Evolutionary conservation across 495 filamentous ascomycete species (phyloP).

Genomic region (Aspergillus sclerotiicarbonarius): DNA sequence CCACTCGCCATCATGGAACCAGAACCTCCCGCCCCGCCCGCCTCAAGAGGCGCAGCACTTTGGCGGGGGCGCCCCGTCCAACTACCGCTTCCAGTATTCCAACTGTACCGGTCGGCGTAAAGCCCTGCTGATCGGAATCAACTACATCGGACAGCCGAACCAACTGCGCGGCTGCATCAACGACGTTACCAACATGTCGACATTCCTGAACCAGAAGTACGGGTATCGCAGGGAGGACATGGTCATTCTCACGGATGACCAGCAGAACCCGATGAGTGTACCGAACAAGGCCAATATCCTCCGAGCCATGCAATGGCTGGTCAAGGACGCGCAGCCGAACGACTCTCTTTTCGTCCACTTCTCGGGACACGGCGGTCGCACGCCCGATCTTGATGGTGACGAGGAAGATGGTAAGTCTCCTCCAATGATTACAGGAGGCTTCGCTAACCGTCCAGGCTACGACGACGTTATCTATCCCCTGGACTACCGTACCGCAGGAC

Average conservation of each 20-base stretch:
- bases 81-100: constrained; percentile 86
- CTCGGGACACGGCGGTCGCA: constrained; percentile 95
- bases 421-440: neutral
- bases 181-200: constrained; percentile 96
- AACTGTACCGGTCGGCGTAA: constrained; percentile 86
- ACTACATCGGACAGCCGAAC: constrained; percentile 90
- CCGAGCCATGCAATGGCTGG: constrained; percentile 97
- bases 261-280: constrained; percentile 90
- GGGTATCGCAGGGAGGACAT: constrained; percentile 95
- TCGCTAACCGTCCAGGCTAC: constrained; percentile 51
- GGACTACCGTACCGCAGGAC: constrained; percentile 83
- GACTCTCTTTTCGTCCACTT: constrained; percentile 98
- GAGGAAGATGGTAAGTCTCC: constrained; percentile 67
- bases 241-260: constrained; percentile 97
- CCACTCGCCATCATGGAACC: constrained; percentile 19
- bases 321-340: constrained; percentile 90
- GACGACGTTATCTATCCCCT: constrained; percentile 98
- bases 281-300: constrained; percentile 94
- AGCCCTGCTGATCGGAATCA: constrained; percentile 94
- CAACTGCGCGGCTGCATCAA: constrained; percentile 93
- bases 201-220: constrained; percentile 79
- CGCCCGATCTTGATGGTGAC: constrained; percentile 91
- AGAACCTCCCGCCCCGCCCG: constrained; percentile 36
- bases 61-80: constrained; percentile 71
- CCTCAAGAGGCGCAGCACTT: constrained; percentile 55